Conservation (phyloP, 306 rosid genomes). For the Lupinus albus region DNA sequence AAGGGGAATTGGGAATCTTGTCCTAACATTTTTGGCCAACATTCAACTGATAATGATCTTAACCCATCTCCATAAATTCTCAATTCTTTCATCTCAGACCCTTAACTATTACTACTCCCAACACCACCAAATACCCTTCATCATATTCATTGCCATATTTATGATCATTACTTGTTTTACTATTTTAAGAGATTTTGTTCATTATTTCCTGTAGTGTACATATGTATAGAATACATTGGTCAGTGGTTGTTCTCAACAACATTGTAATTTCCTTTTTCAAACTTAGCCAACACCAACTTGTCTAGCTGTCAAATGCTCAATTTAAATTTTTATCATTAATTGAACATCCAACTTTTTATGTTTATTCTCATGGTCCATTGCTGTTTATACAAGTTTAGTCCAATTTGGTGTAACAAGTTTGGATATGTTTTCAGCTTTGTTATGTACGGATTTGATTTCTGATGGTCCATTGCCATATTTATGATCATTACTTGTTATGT, state of each 20-base stretch:
- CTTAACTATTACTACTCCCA: background rate
- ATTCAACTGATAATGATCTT: slow-evolving; percentile 46
- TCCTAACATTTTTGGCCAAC: slow-evolving; percentile 77
- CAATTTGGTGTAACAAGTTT: slow-evolving; percentile 30
- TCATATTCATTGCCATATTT: slow-evolving; percentile 27
- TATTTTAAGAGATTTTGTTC: slow-evolving; percentile 24
- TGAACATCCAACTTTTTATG: slow-evolving; percentile 26
- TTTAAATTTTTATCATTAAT: background rate
- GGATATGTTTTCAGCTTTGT: background rate
- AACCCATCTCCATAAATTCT: slow-evolving; percentile 25
- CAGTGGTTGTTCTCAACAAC: slow-evolving; percentile 5
- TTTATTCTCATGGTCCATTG: slow-evolving; percentile 11
- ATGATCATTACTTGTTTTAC: slow-evolving; percentile 23
- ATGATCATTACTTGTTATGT: no score
- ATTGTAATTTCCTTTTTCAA: slow-evolving; percentile 5
- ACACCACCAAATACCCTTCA: slow-evolving; percentile 1
- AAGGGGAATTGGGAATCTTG: slow-evolving; percentile 71
- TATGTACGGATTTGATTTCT: background rate
- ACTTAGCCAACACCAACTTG: slow-evolving; percentile 12
- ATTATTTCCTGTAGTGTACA: slow-evolving; percentile 23
- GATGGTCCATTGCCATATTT: no score
- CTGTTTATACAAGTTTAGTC: slow-evolving; percentile 21
- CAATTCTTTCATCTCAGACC: background rate
- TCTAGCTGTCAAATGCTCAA: background rate
- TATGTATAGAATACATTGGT: slow-evolving; percentile 1